These are phyloP conservation scores for Phytopythium vexans DNA, from an alignment of 352 stramenopile species.

Conservation along the genomic window DNA sequence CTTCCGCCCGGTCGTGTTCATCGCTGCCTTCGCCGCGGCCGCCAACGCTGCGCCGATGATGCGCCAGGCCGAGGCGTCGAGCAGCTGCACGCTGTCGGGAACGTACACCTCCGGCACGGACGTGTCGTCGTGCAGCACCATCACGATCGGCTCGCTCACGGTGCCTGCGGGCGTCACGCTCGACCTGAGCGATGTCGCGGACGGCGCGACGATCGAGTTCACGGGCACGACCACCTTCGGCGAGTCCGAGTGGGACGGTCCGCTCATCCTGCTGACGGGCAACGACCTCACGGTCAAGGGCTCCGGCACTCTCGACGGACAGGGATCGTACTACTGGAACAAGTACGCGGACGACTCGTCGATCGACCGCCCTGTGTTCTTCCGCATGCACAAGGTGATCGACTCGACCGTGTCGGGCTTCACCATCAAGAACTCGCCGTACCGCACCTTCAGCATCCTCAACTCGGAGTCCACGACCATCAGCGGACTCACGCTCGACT, in stretches of 20 bases:
- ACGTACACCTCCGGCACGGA: constrained; percentile 24
- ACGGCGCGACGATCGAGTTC: constrained; percentile 30
- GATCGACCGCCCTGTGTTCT: constrained; percentile 25
- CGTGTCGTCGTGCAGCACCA: constrained; percentile 24
- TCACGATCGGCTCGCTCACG: constrained; percentile 28
- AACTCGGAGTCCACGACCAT: constrained; percentile 20
- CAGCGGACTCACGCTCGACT: constrained; percentile 17
- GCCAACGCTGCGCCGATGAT: constrained; percentile 15
- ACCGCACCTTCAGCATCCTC: constrained; percentile 36
- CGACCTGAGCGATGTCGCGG: constrained; percentile 26
- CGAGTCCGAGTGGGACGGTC: constrained; percentile 26
- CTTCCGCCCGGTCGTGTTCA: constrained; percentile 9
- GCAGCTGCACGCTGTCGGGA: constrained; percentile 22
- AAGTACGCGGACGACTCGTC: constrained; percentile 11
- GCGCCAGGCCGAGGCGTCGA: constrained; percentile 14
- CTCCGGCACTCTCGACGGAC: constrained; percentile 20
- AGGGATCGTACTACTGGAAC: constrained; percentile 23
- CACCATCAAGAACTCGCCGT: constrained; percentile 42
- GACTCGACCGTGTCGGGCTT: constrained; percentile 31
- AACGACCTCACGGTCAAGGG: constrained; percentile 19
- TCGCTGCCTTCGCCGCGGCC: constrained; percentile 2
- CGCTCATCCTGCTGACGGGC: constrained; percentile 24
- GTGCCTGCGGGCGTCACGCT: constrained; percentile 29
- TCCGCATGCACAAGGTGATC: constrained; percentile 14
- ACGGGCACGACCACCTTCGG: constrained; percentile 34